These are phyloP conservation scores for Brassica incana DNA, from an alignment of 345 rosid species.

Conservation along the genomic window DNA sequence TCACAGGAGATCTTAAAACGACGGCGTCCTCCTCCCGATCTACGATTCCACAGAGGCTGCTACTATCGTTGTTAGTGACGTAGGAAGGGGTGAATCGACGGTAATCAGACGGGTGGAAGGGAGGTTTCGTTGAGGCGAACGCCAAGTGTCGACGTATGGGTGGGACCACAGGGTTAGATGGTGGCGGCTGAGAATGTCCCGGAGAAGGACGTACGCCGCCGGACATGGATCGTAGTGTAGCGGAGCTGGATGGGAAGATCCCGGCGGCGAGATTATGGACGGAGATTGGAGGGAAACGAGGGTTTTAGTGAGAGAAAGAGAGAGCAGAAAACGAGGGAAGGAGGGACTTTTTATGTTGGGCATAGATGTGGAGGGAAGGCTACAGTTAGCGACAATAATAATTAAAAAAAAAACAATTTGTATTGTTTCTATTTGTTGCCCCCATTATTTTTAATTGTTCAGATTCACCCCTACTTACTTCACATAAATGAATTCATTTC, in stretches of 20 bases:
- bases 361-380: slow-evolving; percentile 70
- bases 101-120: slow-evolving; percentile 65
- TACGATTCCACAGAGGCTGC: slow-evolving; percentile 25
- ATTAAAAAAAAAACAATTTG: neutral
- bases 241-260: slow-evolving; percentile 43
- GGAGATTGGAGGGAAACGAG: slow-evolving; percentile 24
- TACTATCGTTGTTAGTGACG: slow-evolving; percentile 5
- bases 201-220: slow-evolving; percentile 52
- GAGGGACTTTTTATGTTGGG: slow-evolving; percentile 67
- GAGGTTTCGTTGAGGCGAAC: slow-evolving; percentile 70
- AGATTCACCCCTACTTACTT: neutral
- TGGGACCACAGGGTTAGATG: slow-evolving; percentile 54
- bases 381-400: slow-evolving; percentile 4
- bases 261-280: slow-evolving; percentile 41
- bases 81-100: slow-evolving; percentile 55
- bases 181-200: slow-evolving; percentile 43
- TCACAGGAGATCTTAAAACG: slow-evolving; percentile 78
- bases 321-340: slow-evolving; percentile 71
- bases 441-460: neutral
- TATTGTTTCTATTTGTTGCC: slow-evolving; percentile 34
- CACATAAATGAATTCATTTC: neutral
- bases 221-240: slow-evolving; percentile 46
- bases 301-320: slow-evolving; percentile 38
- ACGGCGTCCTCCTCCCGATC: slow-evolving; percentile 66
- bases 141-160: slow-evolving; percentile 73